Percentiles rank a stretch among this genome's conserved stretches.
These are phyloP conservation scores for Simplicillium sp. DNA, from an alignment of 2,329 filamentous ascomycete species.

Conservation along the genomic window DNA sequence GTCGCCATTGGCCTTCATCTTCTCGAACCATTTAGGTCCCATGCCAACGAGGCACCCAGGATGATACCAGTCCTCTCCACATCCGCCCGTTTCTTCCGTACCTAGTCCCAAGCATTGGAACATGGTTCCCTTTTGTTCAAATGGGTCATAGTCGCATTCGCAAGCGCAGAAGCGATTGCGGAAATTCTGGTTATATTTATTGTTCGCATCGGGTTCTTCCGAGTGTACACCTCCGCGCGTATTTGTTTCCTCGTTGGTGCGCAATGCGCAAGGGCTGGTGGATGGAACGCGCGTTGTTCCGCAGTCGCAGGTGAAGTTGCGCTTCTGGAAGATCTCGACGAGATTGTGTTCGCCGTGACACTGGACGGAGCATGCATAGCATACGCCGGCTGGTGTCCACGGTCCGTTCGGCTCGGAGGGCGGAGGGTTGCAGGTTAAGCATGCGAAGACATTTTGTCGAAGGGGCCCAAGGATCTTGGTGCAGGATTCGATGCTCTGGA, in stretches of 20 bases:
- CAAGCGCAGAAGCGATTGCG: slow-evolving; percentile 88
- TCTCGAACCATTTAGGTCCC: slow-evolving; percentile 62
- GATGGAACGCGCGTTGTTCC: slow-evolving; percentile 72
- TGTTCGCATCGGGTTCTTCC: slow-evolving; percentile 60
- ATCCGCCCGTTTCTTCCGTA: slow-evolving; percentile 70
- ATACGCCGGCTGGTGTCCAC: slow-evolving; percentile 63
- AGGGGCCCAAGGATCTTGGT: slow-evolving; percentile 83
- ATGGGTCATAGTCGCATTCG: slow-evolving; percentile 75
- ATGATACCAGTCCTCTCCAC: slow-evolving; percentile 97
- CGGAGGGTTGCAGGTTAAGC: slow-evolving; percentile 84
- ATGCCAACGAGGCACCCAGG: slow-evolving; percentile 83
- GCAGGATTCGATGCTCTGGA: slow-evolving; percentile 86
- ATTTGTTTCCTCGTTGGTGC: slow-evolving; percentile 63
- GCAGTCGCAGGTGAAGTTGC: slow-evolving; percentile 94
- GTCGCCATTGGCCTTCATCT: slow-evolving; percentile 24
- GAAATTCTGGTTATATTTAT: slow-evolving; percentile 96
- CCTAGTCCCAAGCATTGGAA: slow-evolving; percentile 90
- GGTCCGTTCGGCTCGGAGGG: slow-evolving; percentile 48
- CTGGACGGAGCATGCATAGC: slow-evolving; percentile 93
- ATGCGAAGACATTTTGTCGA: slow-evolving; percentile 84
- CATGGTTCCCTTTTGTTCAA: slow-evolving; percentile 92
- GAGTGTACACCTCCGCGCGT: slow-evolving; percentile 68
- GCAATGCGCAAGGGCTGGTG: slow-evolving; percentile 65
- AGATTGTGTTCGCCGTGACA: slow-evolving; percentile 93
- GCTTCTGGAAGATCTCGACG: slow-evolving; percentile 92